Percentiles rank a stretch among this genome's conserved stretches.
Conservation (phyloP, 495 filamentous ascomycete genomes). For the Penicillium macrosclerotiorum region DNA sequence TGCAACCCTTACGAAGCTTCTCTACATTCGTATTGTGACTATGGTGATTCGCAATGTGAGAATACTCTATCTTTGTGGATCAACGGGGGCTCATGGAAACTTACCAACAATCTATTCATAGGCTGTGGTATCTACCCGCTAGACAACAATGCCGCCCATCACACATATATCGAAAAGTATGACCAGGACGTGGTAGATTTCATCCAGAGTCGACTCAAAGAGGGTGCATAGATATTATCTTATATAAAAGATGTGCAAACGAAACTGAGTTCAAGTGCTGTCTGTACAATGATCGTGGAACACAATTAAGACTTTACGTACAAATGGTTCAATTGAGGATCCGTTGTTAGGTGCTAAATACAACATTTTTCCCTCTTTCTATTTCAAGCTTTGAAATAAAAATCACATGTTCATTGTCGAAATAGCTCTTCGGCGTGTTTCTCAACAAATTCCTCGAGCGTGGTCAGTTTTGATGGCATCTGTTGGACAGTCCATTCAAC, state of each 20-base stretch:
- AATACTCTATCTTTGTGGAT: background rate
- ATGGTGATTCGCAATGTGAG: slow-evolving; percentile 16
- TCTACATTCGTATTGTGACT: slow-evolving; percentile 23
- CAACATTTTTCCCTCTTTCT: background rate
- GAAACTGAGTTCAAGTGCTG: too few species aligned
- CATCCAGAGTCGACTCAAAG: slow-evolving; percentile 10
- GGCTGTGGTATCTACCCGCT: background rate
- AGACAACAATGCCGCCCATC: slow-evolving; percentile 18
- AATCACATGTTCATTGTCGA: background rate
- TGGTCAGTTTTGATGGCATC: slow-evolving; percentile 37
- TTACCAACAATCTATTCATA: background rate
- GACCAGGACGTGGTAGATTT: slow-evolving; percentile 24
- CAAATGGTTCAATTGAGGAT: too few species aligned
- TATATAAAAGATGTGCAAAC: background rate
- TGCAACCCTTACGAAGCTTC: slow-evolving; percentile 19
- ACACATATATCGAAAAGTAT: slow-evolving; percentile 18
- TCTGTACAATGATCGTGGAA: too few species aligned
- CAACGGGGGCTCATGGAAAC: background rate
- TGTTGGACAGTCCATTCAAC: slow-evolving; percentile 39
- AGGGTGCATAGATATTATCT: background rate
- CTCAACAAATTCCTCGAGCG: slow-evolving; percentile 47
- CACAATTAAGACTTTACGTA: too few species aligned
- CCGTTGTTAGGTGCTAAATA: too few species aligned
- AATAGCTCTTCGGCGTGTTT: slow-evolving; percentile 11
- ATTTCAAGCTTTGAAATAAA: too few species aligned